Evolutionary conservation across 2,329 filamentous ascomycete genomes (phyloP), one percentile per base, ranked within the genome.

Genomic region (Arthroderma sp.): DNA sequence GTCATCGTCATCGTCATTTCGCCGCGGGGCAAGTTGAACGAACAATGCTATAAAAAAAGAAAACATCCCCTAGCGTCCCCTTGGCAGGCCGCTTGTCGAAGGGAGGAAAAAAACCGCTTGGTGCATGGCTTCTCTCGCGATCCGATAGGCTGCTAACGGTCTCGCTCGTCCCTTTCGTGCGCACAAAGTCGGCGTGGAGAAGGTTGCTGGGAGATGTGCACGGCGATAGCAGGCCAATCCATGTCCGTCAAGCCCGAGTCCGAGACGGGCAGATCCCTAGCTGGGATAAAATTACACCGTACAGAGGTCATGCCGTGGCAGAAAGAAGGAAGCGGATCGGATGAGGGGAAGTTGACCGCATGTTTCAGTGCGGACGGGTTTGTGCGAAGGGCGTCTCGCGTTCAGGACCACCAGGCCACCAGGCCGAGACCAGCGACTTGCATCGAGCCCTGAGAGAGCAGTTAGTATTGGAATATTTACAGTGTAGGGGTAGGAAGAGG

Each of bases 381-480:
- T n/a, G n/a, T n/a, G n/a, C 21, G 39, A 43, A 43, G 39, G 39
- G 39, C 49, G 49, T 37, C 17, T 17, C 13, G 15, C 11, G 25
- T 55, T 60, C 56, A 58, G 65, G 63, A 74, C 74, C 74, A 77
- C 74, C 74, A 77, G n/a, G 70, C 67, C 21, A 72, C 67, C 28
- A 72, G 71, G 8, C 74, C 74, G 47, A 76, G 63, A 37, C 74
- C 74, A 23, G 70, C 70, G 67, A 75, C 73, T 58, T 72, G 70
- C 73, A 77, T 76, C 15, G 73, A 75, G 43, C 72, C 74, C 73
- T 75, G 57, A n/a, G n/a, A n/a, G n/a, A n/a, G 28, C 59, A 43
- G n/a, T 5, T n/a, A 25, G 31, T 33, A 55, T 38, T 17, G 4
- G 25, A 54, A n/a, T n/a, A n/a, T n/a, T n/a, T n/a, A n/a, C n/a